Percentiles rank a stretch among this genome's conserved stretches.
Conservation (phyloP, 1,284 basidiomycete genomes). For the Trichosporon ovoides region DNA sequence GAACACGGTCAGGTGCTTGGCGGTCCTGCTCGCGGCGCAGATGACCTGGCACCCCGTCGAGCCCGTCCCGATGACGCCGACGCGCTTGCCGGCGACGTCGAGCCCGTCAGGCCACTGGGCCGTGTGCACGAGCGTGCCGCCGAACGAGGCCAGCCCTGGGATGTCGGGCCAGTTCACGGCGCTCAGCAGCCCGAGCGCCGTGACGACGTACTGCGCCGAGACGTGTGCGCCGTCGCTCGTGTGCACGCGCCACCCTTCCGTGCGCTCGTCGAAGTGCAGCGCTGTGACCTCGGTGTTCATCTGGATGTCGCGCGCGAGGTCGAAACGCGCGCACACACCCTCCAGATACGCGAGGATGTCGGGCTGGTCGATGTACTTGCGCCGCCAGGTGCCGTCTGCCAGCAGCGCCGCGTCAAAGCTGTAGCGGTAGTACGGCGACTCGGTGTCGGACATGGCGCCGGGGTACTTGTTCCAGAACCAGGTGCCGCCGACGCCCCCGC, state of each 20-base stretch:
- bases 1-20: conserved; percentile 11
- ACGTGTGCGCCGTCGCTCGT: not conserved
- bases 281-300: conserved; percentile 14
- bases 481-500: conserved; percentile 12
- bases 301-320: conserved; percentile 26
- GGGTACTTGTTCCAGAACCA: conserved; percentile 23
- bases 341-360: conserved; percentile 34
- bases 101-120: conserved; percentile 11
- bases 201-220: conserved; percentile 26
- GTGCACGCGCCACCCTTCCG: not conserved
- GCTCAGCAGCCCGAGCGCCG: conserved; percentile 15
- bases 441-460: conserved; percentile 31
- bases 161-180: conserved; percentile 22
- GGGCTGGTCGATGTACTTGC: conserved; percentile 27
- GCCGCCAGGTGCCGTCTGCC: conserved; percentile 17
- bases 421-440: conserved; percentile 28
- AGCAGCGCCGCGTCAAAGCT: conserved; percentile 15
- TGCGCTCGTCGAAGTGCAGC: conserved; percentile 4
- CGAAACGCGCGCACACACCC: conserved; percentile 21
- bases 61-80: conserved; percentile 11
- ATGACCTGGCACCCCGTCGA: conserved; percentile 15
- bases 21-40: conserved; percentile 1
- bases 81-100: conserved; percentile 2
- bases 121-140: conserved; percentile 14
- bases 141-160: conserved; percentile 10